Evolutionary conservation across 257 asterid genomes (phyloP).

Genomic region (Penstemon davidsonii): DNA sequence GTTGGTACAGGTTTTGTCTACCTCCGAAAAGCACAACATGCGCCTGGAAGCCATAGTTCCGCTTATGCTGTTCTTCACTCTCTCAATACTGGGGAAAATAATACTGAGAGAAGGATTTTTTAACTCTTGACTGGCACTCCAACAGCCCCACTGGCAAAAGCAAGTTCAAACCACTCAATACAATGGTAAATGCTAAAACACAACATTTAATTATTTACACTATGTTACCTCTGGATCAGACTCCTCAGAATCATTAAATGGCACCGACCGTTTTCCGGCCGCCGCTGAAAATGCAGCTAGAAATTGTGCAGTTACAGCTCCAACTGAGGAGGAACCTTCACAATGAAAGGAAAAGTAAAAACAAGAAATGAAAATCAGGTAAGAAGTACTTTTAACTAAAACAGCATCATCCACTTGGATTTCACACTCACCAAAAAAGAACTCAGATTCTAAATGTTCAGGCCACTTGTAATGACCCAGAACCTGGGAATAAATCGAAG

Average conservation of each 20-base stretch:
- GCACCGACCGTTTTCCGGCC: conserved; percentile 71
- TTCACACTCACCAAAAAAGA: conserved; percentile 62
- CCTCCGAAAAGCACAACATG: conserved; percentile 88
- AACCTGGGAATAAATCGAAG: conserved; percentile 48
- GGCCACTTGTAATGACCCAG: conserved; percentile 85
- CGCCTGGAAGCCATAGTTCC: conserved; percentile 69
- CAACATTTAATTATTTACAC: background rate
- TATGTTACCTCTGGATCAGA: conserved; percentile 76
- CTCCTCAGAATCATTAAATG: conserved; percentile 73
- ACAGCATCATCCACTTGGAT: conserved; percentile 17
- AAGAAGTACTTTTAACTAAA: conserved; percentile 4
- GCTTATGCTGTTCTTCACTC: conserved; percentile 62
- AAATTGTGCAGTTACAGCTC: conserved; percentile 70
- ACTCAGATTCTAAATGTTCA: conserved; percentile 78
- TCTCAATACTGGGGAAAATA: conserved; percentile 76
- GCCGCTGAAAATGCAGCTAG: conserved; percentile 96
- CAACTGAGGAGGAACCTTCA: conserved; percentile 84
- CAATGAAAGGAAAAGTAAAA: conserved; percentile 16
- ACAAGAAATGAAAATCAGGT: conserved; percentile 15
- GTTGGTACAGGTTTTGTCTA: conserved; percentile 30
- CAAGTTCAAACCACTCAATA: conserved; percentile 28
- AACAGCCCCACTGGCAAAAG: conserved; percentile 86
- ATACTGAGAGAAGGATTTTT: conserved; percentile 71
- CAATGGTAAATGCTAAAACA: conserved; percentile 19
- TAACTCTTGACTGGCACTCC: conserved; percentile 87